phyloP scores from a whole-genome alignment of 805 yeast genomes.

The Wickerhamiella shivajii region DNA sequence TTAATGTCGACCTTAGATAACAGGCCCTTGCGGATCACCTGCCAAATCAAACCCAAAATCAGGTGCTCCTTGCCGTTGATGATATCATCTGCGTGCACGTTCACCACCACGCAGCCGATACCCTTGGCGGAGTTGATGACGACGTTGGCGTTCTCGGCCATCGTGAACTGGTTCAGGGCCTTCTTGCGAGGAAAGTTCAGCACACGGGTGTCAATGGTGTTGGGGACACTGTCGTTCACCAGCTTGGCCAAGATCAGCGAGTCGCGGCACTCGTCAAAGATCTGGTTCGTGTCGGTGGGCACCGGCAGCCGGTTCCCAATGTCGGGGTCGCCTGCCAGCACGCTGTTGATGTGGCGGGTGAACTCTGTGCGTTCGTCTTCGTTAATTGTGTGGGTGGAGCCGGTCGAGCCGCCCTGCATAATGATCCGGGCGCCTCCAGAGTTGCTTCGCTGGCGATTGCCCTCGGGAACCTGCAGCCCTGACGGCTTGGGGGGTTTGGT shows the following conservation, averaged over 20 bases:
- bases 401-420: slow-evolving; percentile 79
- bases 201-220: slow-evolving; percentile 96
- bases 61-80: slow-evolving; percentile 94
- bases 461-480: slow-evolving; percentile 19
- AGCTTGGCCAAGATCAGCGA: slow-evolving; percentile 86
- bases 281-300: slow-evolving; percentile 85
- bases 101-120: slow-evolving; percentile 95
- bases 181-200: slow-evolving; percentile 79
- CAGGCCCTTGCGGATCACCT: slow-evolving; percentile 90
- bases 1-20: slow-evolving; percentile 91
- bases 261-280: slow-evolving; percentile 92
- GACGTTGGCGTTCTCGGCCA: slow-evolving; percentile 93
- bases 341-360: slow-evolving; percentile 89
- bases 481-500: slow-evolving; percentile 18
- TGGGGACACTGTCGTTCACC: slow-evolving; percentile 95
- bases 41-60: slow-evolving; percentile 94
- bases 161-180: slow-evolving; percentile 79
- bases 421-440: slow-evolving; percentile 38
- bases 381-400: slow-evolving; percentile 88
- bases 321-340: slow-evolving; percentile 74
- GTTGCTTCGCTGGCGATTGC: slow-evolving; percentile 24
- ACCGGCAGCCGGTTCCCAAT: slow-evolving; percentile 78
- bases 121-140: slow-evolving; percentile 98
- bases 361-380: slow-evolving; percentile 95
- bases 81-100: slow-evolving; percentile 94